These are phyloP conservation scores for Sporothrix euskadiensis DNA, from an alignment of 2,329 filamentous ascomycete species.

Conservation along the genomic window DNA sequence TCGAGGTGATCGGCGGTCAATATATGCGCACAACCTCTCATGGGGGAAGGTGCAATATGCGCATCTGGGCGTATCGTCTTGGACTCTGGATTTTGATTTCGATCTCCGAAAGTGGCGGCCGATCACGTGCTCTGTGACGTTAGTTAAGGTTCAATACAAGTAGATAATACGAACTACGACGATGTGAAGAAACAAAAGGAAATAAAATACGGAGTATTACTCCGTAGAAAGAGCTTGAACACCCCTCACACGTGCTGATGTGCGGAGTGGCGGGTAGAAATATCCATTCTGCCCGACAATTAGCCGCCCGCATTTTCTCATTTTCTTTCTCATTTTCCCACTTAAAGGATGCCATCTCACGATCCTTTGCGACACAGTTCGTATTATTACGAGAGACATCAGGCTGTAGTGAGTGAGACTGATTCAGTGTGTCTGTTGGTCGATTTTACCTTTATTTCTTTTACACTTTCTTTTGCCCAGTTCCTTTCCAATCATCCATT, in stretches of 20 bases:
- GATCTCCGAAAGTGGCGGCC: neutral
- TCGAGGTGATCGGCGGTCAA: slow-evolving; percentile 3
- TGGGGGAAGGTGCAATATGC: slow-evolving; percentile 6
- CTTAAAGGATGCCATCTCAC: neutral
- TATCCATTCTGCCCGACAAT: neutral
- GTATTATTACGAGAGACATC: neutral
- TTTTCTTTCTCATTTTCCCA: neutral
- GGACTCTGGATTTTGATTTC: neutral
- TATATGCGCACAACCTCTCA: neutral
- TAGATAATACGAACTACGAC: neutral
- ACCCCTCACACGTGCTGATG: neutral
- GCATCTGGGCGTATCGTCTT: neutral
- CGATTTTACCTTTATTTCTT: neutral
- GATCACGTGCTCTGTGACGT: neutral
- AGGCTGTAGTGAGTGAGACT: neutral
- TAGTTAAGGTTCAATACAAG: too few relatives aligned
- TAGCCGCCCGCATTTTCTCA: neutral
- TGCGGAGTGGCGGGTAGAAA: neutral
- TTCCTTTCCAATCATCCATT: neutral
- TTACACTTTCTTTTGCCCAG: neutral
- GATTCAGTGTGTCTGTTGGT: neutral
- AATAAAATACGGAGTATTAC: neutral
- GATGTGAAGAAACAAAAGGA: neutral
- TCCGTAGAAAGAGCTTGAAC: neutral
- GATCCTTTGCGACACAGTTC: neutral